A percentile compares a stretch with the other conserved stretches of the same genome.
These are phyloP conservation scores for Candida sp. DNA, from an alignment of 1,139 yeast species.

Conservation along the genomic window DNA sequence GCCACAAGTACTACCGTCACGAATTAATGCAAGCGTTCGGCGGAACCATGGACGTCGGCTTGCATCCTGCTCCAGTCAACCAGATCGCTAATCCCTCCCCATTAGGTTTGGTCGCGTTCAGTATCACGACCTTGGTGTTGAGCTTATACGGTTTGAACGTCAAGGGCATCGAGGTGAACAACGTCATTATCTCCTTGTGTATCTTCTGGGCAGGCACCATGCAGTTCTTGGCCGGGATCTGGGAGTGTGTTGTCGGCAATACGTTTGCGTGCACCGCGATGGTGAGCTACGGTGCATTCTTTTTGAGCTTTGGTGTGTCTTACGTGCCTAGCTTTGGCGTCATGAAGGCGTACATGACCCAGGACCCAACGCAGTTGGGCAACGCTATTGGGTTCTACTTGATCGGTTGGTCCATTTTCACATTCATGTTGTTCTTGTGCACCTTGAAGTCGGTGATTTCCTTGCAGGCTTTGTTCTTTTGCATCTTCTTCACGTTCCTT, in stretches of 20 bases:
- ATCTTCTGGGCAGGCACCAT: conserved; percentile 47
- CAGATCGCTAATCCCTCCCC: conserved; percentile 60
- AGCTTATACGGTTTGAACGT: conserved; percentile 40
- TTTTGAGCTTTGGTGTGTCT: conserved; percentile 40
- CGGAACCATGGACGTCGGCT: conserved; percentile 16
- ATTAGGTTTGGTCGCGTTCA: conserved; percentile 55
- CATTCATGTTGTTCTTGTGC: conserved; percentile 35
- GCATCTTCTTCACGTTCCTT: conserved; percentile 35
- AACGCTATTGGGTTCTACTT: conserved; percentile 42
- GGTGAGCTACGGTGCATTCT: conserved; percentile 39
- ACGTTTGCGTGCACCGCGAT: conserved; percentile 40
- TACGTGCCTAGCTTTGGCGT: conserved; percentile 50
- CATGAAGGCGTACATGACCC: conserved; percentile 48
- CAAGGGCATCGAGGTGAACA: conserved; percentile 32
- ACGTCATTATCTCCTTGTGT: conserved; percentile 42
- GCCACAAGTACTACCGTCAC: conserved; percentile 33
- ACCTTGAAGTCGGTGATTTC: conserved; percentile 43
- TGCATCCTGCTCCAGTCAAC: conserved; percentile 30
- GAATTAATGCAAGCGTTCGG: conserved; percentile 46
- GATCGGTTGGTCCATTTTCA: conserved; percentile 44
- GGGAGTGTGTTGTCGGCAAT: conserved; percentile 44
- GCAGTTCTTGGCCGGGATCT: conserved; percentile 49
- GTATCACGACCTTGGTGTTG: conserved; percentile 45
- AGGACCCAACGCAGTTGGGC: conserved; percentile 25
- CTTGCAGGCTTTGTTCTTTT: conserved; percentile 32